Percentiles rank a stretch among this genome's conserved stretches.
phyloP scores from a whole-genome alignment of 2,329 filamentous ascomycete genomes.

The Colletotrichum echinochloae region DNA sequence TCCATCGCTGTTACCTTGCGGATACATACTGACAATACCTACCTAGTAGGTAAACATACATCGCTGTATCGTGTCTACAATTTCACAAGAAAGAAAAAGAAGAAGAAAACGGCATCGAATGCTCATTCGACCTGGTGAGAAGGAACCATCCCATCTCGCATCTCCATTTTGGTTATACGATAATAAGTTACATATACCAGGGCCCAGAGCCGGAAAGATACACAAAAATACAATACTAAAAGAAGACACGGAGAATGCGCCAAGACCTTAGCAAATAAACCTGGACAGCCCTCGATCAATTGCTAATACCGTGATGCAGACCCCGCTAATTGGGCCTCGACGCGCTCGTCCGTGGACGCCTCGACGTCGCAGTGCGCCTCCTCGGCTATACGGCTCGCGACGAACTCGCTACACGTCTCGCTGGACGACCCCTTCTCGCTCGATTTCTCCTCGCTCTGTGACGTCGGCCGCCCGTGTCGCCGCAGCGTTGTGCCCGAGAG shows the following conservation, averaged over 20 bases:
- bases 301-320: not conserved
- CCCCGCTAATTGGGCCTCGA: not conserved
- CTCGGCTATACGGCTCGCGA: not conserved
- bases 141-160: not conserved
- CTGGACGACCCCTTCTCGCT: too few species aligned
- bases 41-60: too few species aligned
- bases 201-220: not conserved
- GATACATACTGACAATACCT: too few species aligned
- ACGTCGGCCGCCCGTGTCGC: not conserved
- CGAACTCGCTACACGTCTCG: not conserved
- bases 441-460: too few species aligned
- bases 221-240: not conserved
- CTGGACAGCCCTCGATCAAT: not conserved
- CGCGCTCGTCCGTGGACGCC: not conserved
- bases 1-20: too few species aligned
- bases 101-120: too few species aligned
- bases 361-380: not conserved
- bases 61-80: not conserved
- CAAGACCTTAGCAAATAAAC: not conserved
- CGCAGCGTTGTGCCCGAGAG: not conserved
- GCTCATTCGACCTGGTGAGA: too few species aligned
- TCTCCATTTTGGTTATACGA: not conserved
- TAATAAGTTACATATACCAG: not conserved
- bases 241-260: too few species aligned
- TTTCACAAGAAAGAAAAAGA: too few species aligned